phyloP scores from a whole-genome alignment of 176 grass and related monocot species.

The Eremochloa ophiuroides region DNA sequence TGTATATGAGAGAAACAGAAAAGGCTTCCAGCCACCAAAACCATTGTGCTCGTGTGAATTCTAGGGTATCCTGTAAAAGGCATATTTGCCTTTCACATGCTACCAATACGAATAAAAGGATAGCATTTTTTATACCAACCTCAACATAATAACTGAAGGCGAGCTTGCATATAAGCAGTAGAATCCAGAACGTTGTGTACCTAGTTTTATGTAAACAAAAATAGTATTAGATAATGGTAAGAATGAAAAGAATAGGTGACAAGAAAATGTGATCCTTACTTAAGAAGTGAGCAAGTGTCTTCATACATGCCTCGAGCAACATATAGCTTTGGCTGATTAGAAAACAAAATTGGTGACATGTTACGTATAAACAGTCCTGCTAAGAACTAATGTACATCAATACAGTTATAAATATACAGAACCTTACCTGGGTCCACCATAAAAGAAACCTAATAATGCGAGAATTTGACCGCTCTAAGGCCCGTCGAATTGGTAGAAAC shows the following conservation, averaged over 20 bases:
- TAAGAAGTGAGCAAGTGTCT: conserved; percentile 76
- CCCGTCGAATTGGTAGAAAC: conserved; percentile 58
- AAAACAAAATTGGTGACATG: conserved; percentile 10
- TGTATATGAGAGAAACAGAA: background rate
- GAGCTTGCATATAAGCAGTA: conserved; percentile 96
- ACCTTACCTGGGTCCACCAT: conserved; percentile 95
- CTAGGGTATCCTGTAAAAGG: background rate
- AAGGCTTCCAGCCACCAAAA: background rate
- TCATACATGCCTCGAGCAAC: conserved; percentile 93
- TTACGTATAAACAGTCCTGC: conserved; percentile 7
- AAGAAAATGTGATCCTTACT: conserved; percentile 46
- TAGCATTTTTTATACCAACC: conserved; percentile 38
- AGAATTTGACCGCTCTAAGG: conserved; percentile 67
- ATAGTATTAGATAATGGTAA: background rate
- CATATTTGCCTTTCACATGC: background rate
- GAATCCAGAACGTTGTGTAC: conserved; percentile 92
- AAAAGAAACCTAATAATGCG: conserved; percentile 67
- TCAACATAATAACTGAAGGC: conserved; percentile 98
- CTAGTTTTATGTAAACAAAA: conserved; percentile 43
- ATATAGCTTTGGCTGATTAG: conserved; percentile 83
- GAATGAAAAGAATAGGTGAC: conserved; percentile 2
- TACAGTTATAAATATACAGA: conserved; percentile 13
- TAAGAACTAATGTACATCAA: conserved; percentile 6
- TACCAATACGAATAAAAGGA: background rate
- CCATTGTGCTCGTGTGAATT: background rate